Percentiles rank a stretch among this genome's conserved stretches.
These are phyloP conservation scores for Corymbia calophylla DNA, from an alignment of 441 rosid genomes.

Conservation along the genomic window DNA sequence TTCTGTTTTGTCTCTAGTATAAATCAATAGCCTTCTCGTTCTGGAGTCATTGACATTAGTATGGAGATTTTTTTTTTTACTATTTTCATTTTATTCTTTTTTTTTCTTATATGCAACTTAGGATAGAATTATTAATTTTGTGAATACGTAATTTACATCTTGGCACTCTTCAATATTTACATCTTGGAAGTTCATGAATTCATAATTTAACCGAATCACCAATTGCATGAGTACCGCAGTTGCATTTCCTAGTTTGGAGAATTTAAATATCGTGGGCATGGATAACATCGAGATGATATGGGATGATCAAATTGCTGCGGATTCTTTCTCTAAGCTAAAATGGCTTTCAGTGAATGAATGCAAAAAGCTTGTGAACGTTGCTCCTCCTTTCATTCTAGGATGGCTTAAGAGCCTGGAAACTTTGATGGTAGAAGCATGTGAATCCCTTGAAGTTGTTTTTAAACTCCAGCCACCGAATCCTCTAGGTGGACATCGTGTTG, in stretches of 20 bases:
- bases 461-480: fast-evolving
- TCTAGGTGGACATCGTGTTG: too few relatives aligned
- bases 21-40: background rate
- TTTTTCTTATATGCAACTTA: too few relatives aligned
- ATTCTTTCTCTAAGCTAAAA: too few relatives aligned
- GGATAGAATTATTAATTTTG: too few relatives aligned
- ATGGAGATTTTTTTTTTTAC: background rate
- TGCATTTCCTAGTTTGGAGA: background rate
- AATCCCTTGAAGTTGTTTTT: too few relatives aligned
- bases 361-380: too few relatives aligned
- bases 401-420: fast-evolving
- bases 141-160: too few relatives aligned
- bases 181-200: background rate
- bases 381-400: too few relatives aligned
- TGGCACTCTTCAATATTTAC: too few relatives aligned
- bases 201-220: fast-evolving
- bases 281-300: too few relatives aligned
- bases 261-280: fast-evolving
- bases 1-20: background rate
- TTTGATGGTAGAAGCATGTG: fast-evolving
- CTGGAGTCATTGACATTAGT: background rate
- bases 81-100: too few relatives aligned
- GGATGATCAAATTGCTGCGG: fast-evolving
- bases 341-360: fast-evolving
- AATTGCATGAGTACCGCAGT: fast-evolving